Evolutionary conservation across 805 yeast genomes (phyloP), one percentile per base, ranked within the genome.

Genomic region (Kluyveromyces siamensis): DNA sequence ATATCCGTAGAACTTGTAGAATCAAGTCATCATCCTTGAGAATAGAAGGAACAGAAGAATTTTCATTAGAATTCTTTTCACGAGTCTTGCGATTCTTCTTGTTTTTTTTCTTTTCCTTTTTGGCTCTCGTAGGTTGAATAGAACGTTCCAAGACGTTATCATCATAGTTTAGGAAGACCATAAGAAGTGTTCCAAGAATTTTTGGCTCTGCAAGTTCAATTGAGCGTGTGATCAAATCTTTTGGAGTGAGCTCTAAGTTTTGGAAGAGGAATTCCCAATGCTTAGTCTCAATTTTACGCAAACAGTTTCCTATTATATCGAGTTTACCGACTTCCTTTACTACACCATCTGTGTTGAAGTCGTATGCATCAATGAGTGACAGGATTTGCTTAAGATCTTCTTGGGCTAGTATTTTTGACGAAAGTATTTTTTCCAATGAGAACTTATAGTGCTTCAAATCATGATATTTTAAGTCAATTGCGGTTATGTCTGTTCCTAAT

Each of bases 81-180:
- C 16, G 21, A 8, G 19, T 44, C 8, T 44, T 44, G 27, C 40
- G 33, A 14, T 43, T 27, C 46, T 49, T 46, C 39, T 33, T 49
- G 10, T 38, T 44, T 18, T 40, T 37, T 13, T 36, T 39, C 27
- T 41, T 35, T 16, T 30, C 36, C 19, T 39, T 25, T 13, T 41
- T 41, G 27, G 38, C 5, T 13, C 5, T 25, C 7, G 2, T 37
- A 7, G 39, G 21, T 11, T 18, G 25, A 9, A 11, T 33, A 5
- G 8, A 16, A 11, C 39, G 38, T 10, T n/a, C 27, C 8, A 16
- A 41, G 33, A 41, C 40, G 38, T 42, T 40, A 27, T 55, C 61
- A 41, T 63, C 61, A 49, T 63, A 65, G 38, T 63, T 65, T 40
- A 65, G 50, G 46, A 65, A 64, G 8, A 65, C 69, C 41, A 63